These are phyloP conservation scores for Lentinula edodes DNA, from an alignment of 768 basidiomycete genomes.

Conservation along the genomic window DNA sequence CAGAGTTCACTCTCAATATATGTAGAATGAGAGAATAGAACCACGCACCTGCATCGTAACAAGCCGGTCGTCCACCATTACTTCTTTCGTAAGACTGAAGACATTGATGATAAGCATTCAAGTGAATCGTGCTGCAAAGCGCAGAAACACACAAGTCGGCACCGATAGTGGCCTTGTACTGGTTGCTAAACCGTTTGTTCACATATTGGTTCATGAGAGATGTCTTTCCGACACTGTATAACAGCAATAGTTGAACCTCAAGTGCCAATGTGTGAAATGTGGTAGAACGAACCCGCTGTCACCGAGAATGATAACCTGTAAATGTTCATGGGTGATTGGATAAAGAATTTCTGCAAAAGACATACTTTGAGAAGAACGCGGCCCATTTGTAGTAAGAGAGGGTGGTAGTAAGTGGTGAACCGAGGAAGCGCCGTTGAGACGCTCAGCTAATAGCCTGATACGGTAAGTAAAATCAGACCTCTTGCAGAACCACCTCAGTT, in stretches of 20 bases:
- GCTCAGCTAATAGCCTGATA: background rate
- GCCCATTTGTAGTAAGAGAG: slow-evolving; percentile 48
- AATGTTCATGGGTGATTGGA: slow-evolving; percentile 3
- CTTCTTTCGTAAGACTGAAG: slow-evolving; percentile 88
- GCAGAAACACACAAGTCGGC: slow-evolving; percentile 78
- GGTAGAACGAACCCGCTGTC: slow-evolving; percentile 78
- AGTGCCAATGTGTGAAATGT: slow-evolving; percentile 8
- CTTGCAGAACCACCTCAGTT: background rate
- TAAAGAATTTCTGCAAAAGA: background rate
- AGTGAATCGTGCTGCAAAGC: slow-evolving; percentile 8
- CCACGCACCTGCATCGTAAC: slow-evolving; percentile 94
- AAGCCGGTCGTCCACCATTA: slow-evolving; percentile 96
- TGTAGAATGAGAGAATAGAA: background rate
- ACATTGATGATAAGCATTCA: slow-evolving; percentile 15
- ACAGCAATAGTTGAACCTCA: slow-evolving; percentile 11
- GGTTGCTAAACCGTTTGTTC: slow-evolving; percentile 98
- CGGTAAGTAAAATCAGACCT: background rate
- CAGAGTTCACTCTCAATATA: slow-evolving; percentile 1
- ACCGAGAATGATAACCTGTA: slow-evolving; percentile 95
- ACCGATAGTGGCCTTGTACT: slow-evolving; percentile 99
- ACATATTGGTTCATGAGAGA: slow-evolving; percentile 99
- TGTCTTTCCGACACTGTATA: slow-evolving; percentile 89
- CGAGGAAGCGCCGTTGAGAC: background rate
- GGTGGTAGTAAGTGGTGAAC: background rate
- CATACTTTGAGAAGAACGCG: slow-evolving; percentile 81